A percentile compares a stretch with the other conserved stretches of the same genome.
Conservation (phyloP, 768 basidiomycete genomes). For the Boletus tomentosulus region DNA sequence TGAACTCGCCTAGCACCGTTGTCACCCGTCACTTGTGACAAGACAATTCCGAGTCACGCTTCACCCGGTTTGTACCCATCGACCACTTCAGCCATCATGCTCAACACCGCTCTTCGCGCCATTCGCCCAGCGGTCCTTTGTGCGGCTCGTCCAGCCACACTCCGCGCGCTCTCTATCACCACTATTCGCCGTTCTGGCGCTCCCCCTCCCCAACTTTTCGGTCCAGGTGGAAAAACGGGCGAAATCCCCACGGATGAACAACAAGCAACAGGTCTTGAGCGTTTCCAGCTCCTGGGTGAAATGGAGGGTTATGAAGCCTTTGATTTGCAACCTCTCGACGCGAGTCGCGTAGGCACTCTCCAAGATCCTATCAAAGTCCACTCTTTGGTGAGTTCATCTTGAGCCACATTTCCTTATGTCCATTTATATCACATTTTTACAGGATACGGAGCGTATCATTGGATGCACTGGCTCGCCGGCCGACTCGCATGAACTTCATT, state of each 20-base stretch:
- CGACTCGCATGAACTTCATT: slow-evolving; percentile 91
- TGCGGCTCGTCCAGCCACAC: slow-evolving; percentile 20
- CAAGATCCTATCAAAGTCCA: slow-evolving; percentile 83
- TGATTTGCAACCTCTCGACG: slow-evolving; percentile 79
- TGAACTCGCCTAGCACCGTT: background rate
- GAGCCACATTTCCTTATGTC: background rate
- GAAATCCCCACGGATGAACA: slow-evolving; percentile 79
- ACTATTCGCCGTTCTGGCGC: slow-evolving; percentile 53
- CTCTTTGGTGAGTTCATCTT: slow-evolving; percentile 61
- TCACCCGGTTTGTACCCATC: slow-evolving; percentile 25
- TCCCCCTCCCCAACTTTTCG: slow-evolving; percentile 62
- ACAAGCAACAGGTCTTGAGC: slow-evolving; percentile 95
- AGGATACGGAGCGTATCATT: slow-evolving; percentile 81
- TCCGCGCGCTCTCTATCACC: slow-evolving; percentile 60
- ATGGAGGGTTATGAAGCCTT: slow-evolving; percentile 87
- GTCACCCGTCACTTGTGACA: slow-evolving; percentile 23
- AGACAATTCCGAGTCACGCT: slow-evolving; percentile 21
- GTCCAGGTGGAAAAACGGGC: slow-evolving; percentile 67
- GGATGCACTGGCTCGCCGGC: slow-evolving; percentile 95
- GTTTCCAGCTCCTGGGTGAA: slow-evolving; percentile 87
- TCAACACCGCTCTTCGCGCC: slow-evolving; percentile 24
- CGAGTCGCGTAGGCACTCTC: slow-evolving; percentile 83
- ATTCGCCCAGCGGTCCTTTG: slow-evolving; percentile 25
- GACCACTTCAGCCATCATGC: slow-evolving; percentile 20
- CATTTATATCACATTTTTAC: background rate